Conservation (phyloP, 2,329 filamentous ascomycete species). For the Colletotrichum simmondsii region DNA sequence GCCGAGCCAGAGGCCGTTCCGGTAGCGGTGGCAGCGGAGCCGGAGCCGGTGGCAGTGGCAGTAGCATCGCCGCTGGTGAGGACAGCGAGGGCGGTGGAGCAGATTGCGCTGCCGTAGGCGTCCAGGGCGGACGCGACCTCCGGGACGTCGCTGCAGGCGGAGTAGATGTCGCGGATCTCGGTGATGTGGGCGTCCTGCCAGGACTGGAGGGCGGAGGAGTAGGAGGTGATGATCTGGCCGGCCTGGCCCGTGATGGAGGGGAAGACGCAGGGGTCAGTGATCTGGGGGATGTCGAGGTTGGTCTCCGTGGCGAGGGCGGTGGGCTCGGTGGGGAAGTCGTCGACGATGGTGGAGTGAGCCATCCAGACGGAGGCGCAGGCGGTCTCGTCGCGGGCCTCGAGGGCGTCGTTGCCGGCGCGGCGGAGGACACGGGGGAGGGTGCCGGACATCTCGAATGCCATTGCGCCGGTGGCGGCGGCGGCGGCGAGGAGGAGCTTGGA, state of each 20-base stretch:
- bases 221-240: constrained; percentile 40
- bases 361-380: constrained; percentile 31
- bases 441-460: constrained; percentile 27
- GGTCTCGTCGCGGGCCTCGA: constrained; percentile 20
- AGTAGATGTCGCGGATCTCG: constrained; percentile 35
- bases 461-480: constrained; percentile 2
- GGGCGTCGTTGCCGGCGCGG: constrained; percentile 7
- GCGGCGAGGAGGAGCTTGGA: constrained; percentile 24
- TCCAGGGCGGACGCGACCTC: neutral
- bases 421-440: constrained; percentile 5
- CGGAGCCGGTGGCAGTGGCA: neutral
- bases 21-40: neutral
- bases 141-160: constrained; percentile 43
- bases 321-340: constrained; percentile 35
- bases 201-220: constrained; percentile 36
- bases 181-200: constrained; percentile 39
- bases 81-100: constrained; percentile 7
- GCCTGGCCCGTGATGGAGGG: constrained; percentile 41
- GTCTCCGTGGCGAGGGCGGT: constrained; percentile 38
- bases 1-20: neutral
- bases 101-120: constrained; percentile 1
- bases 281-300: constrained; percentile 28
- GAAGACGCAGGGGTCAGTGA: constrained; percentile 38
- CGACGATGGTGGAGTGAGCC: constrained; percentile 30
- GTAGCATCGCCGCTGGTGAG: neutral